These are phyloP conservation scores for Pisolithus sp. DNA, from an alignment of 768 basidiomycete species.

Conservation along the genomic window DNA sequence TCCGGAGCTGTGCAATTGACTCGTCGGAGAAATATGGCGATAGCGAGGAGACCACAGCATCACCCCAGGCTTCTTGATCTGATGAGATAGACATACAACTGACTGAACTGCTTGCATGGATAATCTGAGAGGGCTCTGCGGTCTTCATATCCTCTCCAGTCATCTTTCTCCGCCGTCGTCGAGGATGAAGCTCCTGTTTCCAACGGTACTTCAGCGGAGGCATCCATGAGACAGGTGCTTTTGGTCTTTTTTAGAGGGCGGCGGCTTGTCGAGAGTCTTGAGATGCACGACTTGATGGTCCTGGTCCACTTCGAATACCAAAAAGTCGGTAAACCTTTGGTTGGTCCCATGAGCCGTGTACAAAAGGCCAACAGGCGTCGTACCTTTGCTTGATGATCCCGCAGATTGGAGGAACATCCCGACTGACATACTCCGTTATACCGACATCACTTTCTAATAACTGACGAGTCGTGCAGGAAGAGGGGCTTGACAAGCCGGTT, in stretches of 20 bases:
- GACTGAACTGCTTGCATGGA: neutral
- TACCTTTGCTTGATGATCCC: constrained; percentile 98
- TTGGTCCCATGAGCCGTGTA: neutral
- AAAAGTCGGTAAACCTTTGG: constrained; percentile 88
- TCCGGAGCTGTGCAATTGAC: constrained; percentile 56
- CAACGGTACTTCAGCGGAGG: constrained; percentile 10
- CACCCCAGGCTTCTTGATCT: constrained; percentile 56
- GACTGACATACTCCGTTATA: constrained; percentile 79
- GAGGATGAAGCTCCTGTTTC: constrained; percentile 8
- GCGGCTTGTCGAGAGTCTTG: constrained; percentile 70
- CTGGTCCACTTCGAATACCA: constrained; percentile 87
- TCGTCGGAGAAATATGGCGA: constrained; percentile 57
- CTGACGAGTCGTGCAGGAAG: constrained; percentile 50
- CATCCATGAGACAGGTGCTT: constrained; percentile 20
- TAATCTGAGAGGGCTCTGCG: constrained; percentile 4
- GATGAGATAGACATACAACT: neutral
- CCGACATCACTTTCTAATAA: constrained; percentile 77
- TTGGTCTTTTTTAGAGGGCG: constrained; percentile 39
- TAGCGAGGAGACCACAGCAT: constrained; percentile 49
- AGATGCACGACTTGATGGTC: constrained; percentile 77
- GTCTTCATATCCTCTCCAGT: neutral
- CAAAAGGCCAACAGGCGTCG: constrained; percentile 10
- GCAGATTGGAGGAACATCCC: constrained; percentile 63
- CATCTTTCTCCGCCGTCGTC: constrained; percentile 9
- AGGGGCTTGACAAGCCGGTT: constrained; percentile 44